Evolutionary conservation across 2,329 filamentous ascomycete species (phyloP).

Genomic region (Botrytis elliptica): DNA sequence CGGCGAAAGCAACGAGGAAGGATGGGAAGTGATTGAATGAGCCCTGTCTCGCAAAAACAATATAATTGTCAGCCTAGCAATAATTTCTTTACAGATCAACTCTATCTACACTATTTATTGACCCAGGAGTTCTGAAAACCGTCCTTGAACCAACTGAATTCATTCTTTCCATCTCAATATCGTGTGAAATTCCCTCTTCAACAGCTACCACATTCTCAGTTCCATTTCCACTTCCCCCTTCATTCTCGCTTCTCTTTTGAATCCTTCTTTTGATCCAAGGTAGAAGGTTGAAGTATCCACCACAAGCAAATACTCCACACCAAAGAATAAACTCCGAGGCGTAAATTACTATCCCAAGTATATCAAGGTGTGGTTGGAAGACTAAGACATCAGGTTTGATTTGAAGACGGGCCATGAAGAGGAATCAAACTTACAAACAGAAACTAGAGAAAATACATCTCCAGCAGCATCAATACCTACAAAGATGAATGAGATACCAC

Average conservation of each 20-base stretch:
- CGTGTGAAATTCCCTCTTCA: conserved; percentile 27
- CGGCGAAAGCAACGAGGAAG: not conserved
- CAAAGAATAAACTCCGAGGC: conserved; percentile 64
- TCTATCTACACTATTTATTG: conserved; percentile 15
- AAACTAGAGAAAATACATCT: conserved; percentile 65
- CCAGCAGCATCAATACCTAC: conserved; percentile 68
- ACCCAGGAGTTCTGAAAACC: conserved; percentile 59
- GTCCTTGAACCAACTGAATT: conserved; percentile 56
- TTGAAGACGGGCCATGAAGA: not conserved
- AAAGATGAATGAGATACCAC: conserved; percentile 71
- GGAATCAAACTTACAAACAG: conserved; percentile 46
- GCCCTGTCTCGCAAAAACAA: not conserved
- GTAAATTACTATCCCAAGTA: conserved; percentile 66
- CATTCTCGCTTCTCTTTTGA: conserved; percentile 21
- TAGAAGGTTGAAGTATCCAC: conserved; percentile 61
- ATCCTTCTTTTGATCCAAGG: conserved; percentile 53
- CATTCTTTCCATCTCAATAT: conserved; percentile 47
- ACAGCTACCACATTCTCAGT: not conserved
- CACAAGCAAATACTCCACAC: conserved; percentile 65
- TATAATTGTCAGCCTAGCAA: not conserved
- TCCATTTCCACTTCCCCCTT: conserved; percentile 16
- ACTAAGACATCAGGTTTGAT: conserved; percentile 37
- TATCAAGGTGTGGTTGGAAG: conserved; percentile 57
- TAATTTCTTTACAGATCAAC: not conserved
- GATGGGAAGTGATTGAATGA: not conserved